Percentiles rank a stretch among this genome's conserved stretches.
Evolutionary conservation across 139 green algal species (phyloP).

Genomic region (Auxenochlorella pyrenoidosa): DNA sequence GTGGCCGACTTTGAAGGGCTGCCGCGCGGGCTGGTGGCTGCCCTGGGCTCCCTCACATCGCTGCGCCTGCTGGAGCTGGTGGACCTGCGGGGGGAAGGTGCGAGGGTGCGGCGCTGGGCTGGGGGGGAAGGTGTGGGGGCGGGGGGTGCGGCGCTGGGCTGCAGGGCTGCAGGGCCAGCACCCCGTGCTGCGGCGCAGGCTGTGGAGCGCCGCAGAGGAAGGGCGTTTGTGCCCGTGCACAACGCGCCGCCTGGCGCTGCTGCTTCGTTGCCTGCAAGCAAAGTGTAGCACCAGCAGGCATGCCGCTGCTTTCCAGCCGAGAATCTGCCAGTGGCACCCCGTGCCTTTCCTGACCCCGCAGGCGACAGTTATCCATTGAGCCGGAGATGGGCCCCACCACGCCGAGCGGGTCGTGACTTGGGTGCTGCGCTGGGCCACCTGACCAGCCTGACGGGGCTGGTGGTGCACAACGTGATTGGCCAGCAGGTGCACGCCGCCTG

Average conservation of each 20-base stretch:
- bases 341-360: neutral
- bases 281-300: too few species aligned
- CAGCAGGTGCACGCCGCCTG: too few species aligned
- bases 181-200: too few species aligned
- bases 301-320: too few species aligned
- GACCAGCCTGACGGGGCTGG: neutral
- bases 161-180: too few species aligned
- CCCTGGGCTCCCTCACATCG: neutral
- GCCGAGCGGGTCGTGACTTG: neutral
- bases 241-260: too few species aligned
- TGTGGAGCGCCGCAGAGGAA: too few species aligned
- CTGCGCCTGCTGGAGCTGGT: neutral
- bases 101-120: neutral
- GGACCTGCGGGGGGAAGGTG: neutral
- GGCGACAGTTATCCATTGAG: neutral
- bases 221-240: too few species aligned
- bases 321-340: too few species aligned
- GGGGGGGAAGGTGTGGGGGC: too few species aligned
- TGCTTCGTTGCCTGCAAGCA: too few species aligned
- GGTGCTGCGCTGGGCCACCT: neutral
- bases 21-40: neutral
- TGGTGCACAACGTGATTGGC: neutral
- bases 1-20: neutral
- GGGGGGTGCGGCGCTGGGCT: neutral
- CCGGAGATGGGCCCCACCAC: neutral